These are phyloP conservation scores for Ogataea siamensis DNA, from an alignment of 805 yeast genomes.

Conservation along the genomic window DNA sequence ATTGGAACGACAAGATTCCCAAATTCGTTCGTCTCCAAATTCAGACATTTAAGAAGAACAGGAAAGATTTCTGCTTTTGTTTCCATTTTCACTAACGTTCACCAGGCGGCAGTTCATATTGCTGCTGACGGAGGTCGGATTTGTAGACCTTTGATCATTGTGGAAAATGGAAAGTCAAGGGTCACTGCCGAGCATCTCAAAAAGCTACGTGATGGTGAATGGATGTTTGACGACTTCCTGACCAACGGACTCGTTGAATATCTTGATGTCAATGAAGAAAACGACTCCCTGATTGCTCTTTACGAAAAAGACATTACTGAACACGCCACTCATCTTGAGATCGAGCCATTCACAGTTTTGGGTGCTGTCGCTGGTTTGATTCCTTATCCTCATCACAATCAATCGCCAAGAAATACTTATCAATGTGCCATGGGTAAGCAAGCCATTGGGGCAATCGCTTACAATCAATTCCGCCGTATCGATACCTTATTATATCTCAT, in stretches of 20 bases:
- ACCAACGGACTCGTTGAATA: slow-evolving; percentile 87
- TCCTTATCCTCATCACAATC: slow-evolving; percentile 92
- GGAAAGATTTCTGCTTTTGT: slow-evolving; percentile 88
- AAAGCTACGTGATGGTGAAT: slow-evolving; percentile 59
- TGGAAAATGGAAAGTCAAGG: slow-evolving; percentile 64
- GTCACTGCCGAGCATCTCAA: slow-evolving; percentile 71
- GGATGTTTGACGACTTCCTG: slow-evolving; percentile 91
- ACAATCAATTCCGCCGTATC: slow-evolving; percentile 92
- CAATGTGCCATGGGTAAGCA: slow-evolving; percentile 98
- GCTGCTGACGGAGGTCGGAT: slow-evolving; percentile 99
- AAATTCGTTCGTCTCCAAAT: slow-evolving; percentile 70
- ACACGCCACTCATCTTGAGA: slow-evolving; percentile 83
- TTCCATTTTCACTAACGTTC: slow-evolving; percentile 84
- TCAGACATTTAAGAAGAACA: slow-evolving; percentile 76
- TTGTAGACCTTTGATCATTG: slow-evolving; percentile 93
- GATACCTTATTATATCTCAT: slow-evolving; percentile 89
- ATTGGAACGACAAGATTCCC: slow-evolving; percentile 89
- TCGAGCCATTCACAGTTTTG: slow-evolving; percentile 88
- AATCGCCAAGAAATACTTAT: slow-evolving; percentile 88
- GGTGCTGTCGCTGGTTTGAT: slow-evolving; percentile 93
- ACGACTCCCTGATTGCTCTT: slow-evolving; percentile 88
- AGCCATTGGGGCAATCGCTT: slow-evolving; percentile 99
- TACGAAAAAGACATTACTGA: slow-evolving; percentile 65
- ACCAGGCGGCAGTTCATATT: slow-evolving; percentile 90
- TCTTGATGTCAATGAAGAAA: slow-evolving; percentile 95